Base-by-base conservation (phyloP, 495 filamentous ascomycete species). In the Endocarpon pusillum region DNA sequence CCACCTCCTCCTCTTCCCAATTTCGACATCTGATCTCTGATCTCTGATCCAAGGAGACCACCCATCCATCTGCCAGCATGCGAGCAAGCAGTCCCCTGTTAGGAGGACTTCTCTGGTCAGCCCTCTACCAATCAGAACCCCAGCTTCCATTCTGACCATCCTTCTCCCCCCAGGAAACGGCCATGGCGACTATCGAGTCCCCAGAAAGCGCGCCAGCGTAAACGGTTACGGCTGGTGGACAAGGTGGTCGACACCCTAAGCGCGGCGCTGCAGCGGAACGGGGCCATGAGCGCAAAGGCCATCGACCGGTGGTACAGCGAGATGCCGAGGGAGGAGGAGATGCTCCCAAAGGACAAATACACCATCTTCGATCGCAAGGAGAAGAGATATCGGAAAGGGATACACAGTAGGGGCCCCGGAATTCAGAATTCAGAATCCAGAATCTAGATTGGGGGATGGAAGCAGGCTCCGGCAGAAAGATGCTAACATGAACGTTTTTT, bases 331-430 rank as follows among this genome's bases (percentile, higher is more conserved):
- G 89, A 97, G 69, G 70, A 72, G 53, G 84, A 96, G 65, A 97
- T 97, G 89, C 53, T 91, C 52, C 75, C 89, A 28, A 78, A 73
- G 55, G 89, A 97, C 58, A 97, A 97, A 57, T 97, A 97, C 61
- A 93, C 86, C 15, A 75, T 97, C 41, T 97, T 96, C 60, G 85
- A 91, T 57, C 74, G 85, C 43, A 94, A 94, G 55, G 86, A 78
- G 64, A 92, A 81, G 73, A 72, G 64, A 41, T 97, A 97, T 58
- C 66, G 89, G 52, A 97, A 97, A 71, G 76, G 80, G 12, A 82
- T 96, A 48, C 89, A 93, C 57, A 96, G 86, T 96, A 64, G 40
- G 86, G 14, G 12, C 5, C 5, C 5, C 28, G 12, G 14, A 7
- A 31, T 5, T 5, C 19, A 4, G 28, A 14, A 5, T 14, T 7